phyloP scores from a whole-genome alignment of 345 rosid genomes.

The Dovyalis caffra region DNA sequence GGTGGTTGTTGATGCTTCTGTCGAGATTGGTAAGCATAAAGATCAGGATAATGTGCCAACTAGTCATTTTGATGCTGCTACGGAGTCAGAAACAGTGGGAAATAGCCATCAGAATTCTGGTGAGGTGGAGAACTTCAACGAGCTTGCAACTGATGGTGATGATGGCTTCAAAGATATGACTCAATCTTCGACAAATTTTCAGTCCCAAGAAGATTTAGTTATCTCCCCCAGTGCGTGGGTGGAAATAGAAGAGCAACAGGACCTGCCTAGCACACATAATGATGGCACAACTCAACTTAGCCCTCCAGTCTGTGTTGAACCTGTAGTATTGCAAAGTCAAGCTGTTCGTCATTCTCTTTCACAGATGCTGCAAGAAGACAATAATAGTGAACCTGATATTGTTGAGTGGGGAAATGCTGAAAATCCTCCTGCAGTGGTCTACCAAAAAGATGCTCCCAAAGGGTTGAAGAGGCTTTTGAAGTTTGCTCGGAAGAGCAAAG shows the following conservation, averaged over 20 bases:
- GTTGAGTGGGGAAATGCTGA: conserved; percentile 70
- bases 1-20: conserved; percentile 28
- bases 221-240: conserved; percentile 67
- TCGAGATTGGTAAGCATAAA: conserved; percentile 23
- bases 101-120: conserved; percentile 24
- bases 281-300: conserved; percentile 29
- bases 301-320: conserved; percentile 30
- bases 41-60: conserved; percentile 23
- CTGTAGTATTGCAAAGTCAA: conserved; percentile 43
- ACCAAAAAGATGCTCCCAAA: conserved; percentile 63
- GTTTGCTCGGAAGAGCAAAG: conserved; percentile 68
- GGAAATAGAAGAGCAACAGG: conserved; percentile 50
- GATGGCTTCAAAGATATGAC: conserved; percentile 24
- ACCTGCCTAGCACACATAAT: conserved; percentile 25
- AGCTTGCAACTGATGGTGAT: conserved; percentile 25
- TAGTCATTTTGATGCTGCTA: conserved; percentile 18
- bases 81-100: conserved; percentile 29
- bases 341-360: conserved; percentile 66
- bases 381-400: conserved; percentile 55
- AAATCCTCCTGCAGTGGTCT: conserved; percentile 51
- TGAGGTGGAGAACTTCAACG: conserved; percentile 24
- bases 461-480: conserved; percentile 69
- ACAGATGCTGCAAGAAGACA: conserved; percentile 76
- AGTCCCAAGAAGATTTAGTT: conserved; percentile 42
- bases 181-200: conserved; percentile 13